Base-by-base conservation (phyloP, 495 filamentous ascomycete species). In the Cetradonia linearis region DNA sequence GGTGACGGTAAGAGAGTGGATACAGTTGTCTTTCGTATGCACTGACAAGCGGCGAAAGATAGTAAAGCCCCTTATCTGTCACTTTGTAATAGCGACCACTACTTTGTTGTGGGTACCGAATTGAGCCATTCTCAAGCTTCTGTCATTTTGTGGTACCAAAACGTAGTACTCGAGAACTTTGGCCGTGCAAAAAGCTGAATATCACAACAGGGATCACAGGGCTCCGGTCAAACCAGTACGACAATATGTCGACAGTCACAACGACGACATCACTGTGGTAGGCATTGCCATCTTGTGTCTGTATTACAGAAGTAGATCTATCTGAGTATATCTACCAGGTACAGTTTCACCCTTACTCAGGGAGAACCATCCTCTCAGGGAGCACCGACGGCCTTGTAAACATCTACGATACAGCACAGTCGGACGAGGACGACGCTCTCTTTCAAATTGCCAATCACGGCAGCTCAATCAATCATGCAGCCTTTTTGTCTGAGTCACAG, bases 331-430 rank as follows among this genome's bases (percentile, higher is more conserved):
- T 10, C 62, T 44, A 63, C 60, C 70, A 87, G 79, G 77, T 94
- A 13, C 79, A 83, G 71, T 89, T 86, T 67, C 86, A 91, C 72
- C 87, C 87, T 84, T 90, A 73, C 85, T 86, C 72, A 36, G 77
- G 81, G 37, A 74, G 79, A 55, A 75, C 86, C 34, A 78, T 96
- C 16, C 77, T 95, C 23, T 91, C 89, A 34, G 90, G 89, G 61
- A 91, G 87, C 56, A 96, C 90, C n/a, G 93, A 98, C 74, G 88
- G 88, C 16, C 81, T 96, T 0, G 79, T 96, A 58, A 95, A 91
- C 67, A 74, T 95, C 52, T 94, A 87, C 73, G 83, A 96, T 69
- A 85, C 81, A 16, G 77, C 74, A 23, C 80, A 89, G 40, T 68
- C 79, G 28, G 89, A 91, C 66, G 89, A 94, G 68, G 90, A 96